Percentiles rank a stretch among this genome's conserved stretches.
Conservation (phyloP, 1,284 basidiomycete species). For the Fomes fomentarius region DNA sequence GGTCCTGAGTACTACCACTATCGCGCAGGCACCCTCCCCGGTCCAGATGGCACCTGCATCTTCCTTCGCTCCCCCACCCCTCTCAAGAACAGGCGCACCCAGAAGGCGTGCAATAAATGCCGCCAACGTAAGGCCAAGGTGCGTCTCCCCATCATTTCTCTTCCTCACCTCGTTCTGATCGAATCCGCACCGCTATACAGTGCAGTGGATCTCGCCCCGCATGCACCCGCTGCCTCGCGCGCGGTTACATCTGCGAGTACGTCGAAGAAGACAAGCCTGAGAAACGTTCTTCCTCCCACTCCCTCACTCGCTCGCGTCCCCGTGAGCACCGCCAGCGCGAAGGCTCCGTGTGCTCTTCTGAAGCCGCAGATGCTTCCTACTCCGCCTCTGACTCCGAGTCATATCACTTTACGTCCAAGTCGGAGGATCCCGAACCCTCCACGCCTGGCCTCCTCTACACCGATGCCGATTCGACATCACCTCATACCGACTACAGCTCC, state of each 20-base stretch:
- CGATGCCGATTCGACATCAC: conserved; percentile 8
- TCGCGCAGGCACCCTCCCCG: conserved; percentile 41
- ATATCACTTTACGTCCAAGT: conserved; percentile 19
- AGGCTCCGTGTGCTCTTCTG: conserved; percentile 14
- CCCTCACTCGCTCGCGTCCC: background rate
- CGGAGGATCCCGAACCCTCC: conserved; percentile 23
- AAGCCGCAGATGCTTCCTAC: conserved; percentile 9
- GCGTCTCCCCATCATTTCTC: background rate
- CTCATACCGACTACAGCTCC: conserved; percentile 4
- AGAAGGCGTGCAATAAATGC: conserved; percentile 48
- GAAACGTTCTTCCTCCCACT: conserved; percentile 4
- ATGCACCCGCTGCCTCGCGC: conserved; percentile 42
- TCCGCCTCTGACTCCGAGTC: conserved; percentile 10
- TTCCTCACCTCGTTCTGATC: conserved; percentile 1
- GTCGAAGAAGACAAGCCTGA: conserved; percentile 31
- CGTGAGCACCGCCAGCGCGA: conserved; percentile 17
- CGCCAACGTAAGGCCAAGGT: conserved; percentile 51
- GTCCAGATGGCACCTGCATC: conserved; percentile 43
- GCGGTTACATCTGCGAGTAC: conserved; percentile 45
- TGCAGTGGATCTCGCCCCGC: conserved; percentile 45
- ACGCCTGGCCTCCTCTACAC: conserved; percentile 20
- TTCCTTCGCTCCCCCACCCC: conserved; percentile 47
- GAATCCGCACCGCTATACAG: conserved; percentile 31
- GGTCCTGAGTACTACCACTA: conserved; percentile 43
- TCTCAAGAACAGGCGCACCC: conserved; percentile 42